Base-by-base conservation (phyloP, 1,139 yeast genomes). In the Sugiyamaella grinbergsii region DNA sequence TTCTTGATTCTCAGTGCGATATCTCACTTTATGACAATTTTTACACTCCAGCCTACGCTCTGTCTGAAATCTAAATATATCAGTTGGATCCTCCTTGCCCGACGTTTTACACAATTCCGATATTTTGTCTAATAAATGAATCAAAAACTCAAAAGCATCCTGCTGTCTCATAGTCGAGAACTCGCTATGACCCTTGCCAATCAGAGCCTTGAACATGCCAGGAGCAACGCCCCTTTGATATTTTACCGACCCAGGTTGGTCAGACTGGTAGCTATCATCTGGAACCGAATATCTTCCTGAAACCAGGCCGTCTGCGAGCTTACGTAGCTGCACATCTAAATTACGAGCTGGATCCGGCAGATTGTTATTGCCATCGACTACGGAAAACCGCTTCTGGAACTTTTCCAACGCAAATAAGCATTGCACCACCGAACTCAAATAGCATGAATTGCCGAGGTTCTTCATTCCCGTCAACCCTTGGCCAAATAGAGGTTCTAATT, bases 371-470 rank as follows among this genome's bases (percentile, higher is more conserved):
- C 19, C 39, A 32, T 20, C 39, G 7, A 13, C 22, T 2, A 15
- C 42, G 44, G 45, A 40, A 42, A 66, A 72, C 15, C 65, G 57
- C 38, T 44, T 59, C 39, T 59, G 71, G 70, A 67, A 70, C 62
- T 22, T 62, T 1, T 68, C 67, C n/a, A 73, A 54, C 2, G 74
- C 69, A 60, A 85, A 85, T 50, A 93, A 70, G 2, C 83, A 75
- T 67, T 93, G 98, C 3, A 89, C 57, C 0, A 83, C 91, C 1
- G 96, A 85, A 47, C 91, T 86, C 56, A 93, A 62, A 66, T 93
- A 93, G 69, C 99, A 93, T 0, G 96, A 85, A 63, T 93, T 93
- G 2, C 99, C 99, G 57, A 93, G 71, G 65, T 93, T 93, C 58
- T 83, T 81, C 64, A 94, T 70, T 0, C 98, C 99, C 1, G 95